Evolutionary conservation across 345 rosid genomes (phyloP), one percentile per base, ranked within the genome.

Genomic region (Lumnitzera littorea): DNA sequence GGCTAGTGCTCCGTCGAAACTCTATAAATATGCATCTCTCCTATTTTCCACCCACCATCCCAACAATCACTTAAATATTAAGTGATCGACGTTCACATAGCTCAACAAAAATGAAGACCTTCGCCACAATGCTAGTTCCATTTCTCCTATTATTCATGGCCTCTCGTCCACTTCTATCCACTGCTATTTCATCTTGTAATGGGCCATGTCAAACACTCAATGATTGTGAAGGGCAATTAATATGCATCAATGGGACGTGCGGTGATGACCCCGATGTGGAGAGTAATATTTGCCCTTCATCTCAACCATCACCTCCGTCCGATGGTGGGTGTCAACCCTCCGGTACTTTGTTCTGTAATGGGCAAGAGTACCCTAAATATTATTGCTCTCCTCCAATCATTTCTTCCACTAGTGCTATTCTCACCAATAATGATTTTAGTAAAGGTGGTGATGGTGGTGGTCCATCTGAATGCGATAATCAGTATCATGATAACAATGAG

Each of bases 231-330:
- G 20, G 20, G 20, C 20, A 75, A 58, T 76, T 75, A 31, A 75
- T 67, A 49, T 77, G 84, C 72, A 67, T 66, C 55, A 60, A 68
- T 11, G 70, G 80, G 6, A 63, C 56, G 54, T 79, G 82, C 64
- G 43, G 36, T 23, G 76, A 79, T 3, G 72, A 82, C 47, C 84
- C 78, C 0, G 60, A 68, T 1, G 58, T 62, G 0, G 77, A 78
- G 0, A 63, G 74, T 3, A 53, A 62, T 27, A 68, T 20, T 11
- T 82, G 84, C 75, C 0, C 15, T 11, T 12, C 16, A 17, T 29
- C 36, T 29, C 36, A 3, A 29, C 6, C 25, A 13, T 54, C 29
- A 12, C 41, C 64, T 2, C 25, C 56, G 4, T 27, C 58, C 13
- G 17, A 14, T 15, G 29, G 27, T 15, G 12, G 14, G 0, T 77